phyloP scores from a whole-genome alignment of 345 rosid species.

The Salix arbutifolia region DNA sequence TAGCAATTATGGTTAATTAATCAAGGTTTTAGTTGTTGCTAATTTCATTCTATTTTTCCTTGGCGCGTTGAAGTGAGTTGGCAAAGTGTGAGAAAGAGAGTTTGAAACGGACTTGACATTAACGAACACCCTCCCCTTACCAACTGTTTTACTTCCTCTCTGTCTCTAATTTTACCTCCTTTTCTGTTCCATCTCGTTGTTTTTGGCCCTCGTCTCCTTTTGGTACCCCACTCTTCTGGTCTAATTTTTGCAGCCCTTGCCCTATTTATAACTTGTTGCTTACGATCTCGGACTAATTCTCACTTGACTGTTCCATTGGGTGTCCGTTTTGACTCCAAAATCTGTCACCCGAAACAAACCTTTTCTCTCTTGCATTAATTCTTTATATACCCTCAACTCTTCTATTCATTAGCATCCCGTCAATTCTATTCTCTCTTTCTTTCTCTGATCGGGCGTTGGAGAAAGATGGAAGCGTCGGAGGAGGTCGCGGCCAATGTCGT shows the following conservation, averaged over 20 bases:
- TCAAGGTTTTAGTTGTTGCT: not conserved
- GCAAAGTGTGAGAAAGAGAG: conserved; percentile 73
- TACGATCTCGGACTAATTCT: conserved; percentile 17
- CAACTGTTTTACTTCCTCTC: conserved; percentile 15
- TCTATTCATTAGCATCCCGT: not conserved
- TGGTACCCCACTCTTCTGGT: not conserved
- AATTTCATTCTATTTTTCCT: not conserved
- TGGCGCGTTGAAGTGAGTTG: conserved; percentile 41
- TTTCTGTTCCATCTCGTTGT: conserved; percentile 40
- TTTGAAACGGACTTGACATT: conserved; percentile 53
- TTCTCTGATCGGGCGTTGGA: conserved; percentile 15
- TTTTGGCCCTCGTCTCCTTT: conserved; percentile 7
- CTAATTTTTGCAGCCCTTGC: not conserved
- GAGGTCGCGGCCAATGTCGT: conserved; percentile 32
- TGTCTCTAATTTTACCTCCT: conserved; percentile 36
- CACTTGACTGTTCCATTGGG: conserved; percentile 37
- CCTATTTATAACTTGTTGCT: conserved; percentile 3
- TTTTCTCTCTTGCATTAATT: not conserved
- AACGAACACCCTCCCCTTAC: conserved; percentile 22
- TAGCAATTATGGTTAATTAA: not conserved
- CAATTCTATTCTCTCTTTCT: conserved; percentile 14
- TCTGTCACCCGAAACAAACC: conserved; percentile 9
- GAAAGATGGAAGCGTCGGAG: conserved; percentile 42
- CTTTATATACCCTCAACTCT: not conserved
- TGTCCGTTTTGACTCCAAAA: conserved; percentile 27